phyloP scores from a whole-genome alignment of 139 green algal genomes.

The Chlorella sp. region DNA sequence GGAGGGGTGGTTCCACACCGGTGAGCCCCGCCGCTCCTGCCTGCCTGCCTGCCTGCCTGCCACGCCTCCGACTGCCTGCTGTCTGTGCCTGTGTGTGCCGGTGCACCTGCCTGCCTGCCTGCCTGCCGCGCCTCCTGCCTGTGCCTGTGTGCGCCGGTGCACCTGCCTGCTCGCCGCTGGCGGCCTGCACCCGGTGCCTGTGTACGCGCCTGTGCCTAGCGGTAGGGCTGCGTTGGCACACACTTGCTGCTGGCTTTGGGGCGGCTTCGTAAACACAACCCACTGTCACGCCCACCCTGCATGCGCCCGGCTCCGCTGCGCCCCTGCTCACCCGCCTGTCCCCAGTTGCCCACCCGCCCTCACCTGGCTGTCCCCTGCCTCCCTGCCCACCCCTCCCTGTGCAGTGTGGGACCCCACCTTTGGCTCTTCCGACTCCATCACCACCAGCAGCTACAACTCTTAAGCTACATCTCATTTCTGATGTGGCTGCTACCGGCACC shows the following conservation, averaged over 20 bases:
- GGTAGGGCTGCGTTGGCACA: no score
- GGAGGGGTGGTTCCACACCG: slow-evolving; percentile 91
- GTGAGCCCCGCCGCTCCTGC: slow-evolving; percentile 14
- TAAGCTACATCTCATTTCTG: background rate
- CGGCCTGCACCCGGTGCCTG: no score
- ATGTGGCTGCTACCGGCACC: no score
- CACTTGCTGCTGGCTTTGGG: no score
- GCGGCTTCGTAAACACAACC: background rate
- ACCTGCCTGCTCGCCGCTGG: no score
- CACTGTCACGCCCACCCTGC: background rate
- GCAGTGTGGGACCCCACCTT: slow-evolving; percentile 83
- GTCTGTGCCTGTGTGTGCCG: no score
- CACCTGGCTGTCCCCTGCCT: background rate
- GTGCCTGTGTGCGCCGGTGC: no score
- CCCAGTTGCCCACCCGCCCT: background rate
- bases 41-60: background rate
- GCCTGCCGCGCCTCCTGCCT: no score
- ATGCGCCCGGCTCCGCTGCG: no score
- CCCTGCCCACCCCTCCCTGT: background rate
- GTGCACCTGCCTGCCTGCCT: no score
- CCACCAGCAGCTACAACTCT: slow-evolving; percentile 62
- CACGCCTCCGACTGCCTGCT: no score
- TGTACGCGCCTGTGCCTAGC: no score
- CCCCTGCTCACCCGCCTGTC: background rate
- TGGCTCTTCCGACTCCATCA: slow-evolving; percentile 91